phyloP scores from a whole-genome alignment of 768 basidiomycete species.

The Lyophyllum decastes region DNA sequence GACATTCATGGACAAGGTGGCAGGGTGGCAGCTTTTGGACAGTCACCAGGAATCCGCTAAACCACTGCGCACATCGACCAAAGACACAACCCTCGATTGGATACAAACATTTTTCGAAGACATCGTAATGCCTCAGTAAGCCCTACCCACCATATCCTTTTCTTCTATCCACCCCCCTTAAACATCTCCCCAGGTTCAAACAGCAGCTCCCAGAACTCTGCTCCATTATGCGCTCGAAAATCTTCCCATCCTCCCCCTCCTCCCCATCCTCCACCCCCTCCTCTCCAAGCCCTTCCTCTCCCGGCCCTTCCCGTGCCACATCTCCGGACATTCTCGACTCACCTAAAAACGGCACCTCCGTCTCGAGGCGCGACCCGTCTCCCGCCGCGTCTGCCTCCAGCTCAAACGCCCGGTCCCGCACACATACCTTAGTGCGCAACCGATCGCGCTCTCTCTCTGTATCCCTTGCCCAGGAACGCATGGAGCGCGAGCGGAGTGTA shows the following conservation, averaged over 20 bases:
- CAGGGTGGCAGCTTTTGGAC: constrained; percentile 72
- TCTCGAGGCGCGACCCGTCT: constrained; percentile 14
- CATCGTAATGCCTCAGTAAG: constrained; percentile 65
- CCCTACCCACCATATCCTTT: constrained; percentile 1
- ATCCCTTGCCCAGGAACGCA: constrained; percentile 65
- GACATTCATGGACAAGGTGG: constrained; percentile 76
- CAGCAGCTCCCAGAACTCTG: constrained; percentile 52
- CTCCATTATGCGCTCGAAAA: constrained; percentile 59
- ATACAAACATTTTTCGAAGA: constrained; percentile 71
- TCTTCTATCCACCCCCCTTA: not conserved
- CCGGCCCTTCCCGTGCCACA: constrained; percentile 29
- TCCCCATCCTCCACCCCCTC: no score
- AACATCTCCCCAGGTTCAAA: constrained; percentile 49
- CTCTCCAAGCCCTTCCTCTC: constrained; percentile 46
- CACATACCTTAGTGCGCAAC: constrained; percentile 33
- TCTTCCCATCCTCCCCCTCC: constrained; percentile 71
- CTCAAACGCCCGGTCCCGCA: constrained; percentile 15
- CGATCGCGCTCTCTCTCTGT: constrained; percentile 68
- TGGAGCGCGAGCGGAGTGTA: constrained; percentile 35
- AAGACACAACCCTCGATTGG: constrained; percentile 58
- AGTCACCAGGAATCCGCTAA: constrained; percentile 26
- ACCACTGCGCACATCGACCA: constrained; percentile 14
- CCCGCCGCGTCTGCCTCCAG: constrained; percentile 24
- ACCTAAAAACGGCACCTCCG: not conserved
- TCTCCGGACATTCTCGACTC: constrained; percentile 24